phyloP scores from a whole-genome alignment of 2,329 filamentous ascomycete genomes.

The Xylariales sp. region DNA sequence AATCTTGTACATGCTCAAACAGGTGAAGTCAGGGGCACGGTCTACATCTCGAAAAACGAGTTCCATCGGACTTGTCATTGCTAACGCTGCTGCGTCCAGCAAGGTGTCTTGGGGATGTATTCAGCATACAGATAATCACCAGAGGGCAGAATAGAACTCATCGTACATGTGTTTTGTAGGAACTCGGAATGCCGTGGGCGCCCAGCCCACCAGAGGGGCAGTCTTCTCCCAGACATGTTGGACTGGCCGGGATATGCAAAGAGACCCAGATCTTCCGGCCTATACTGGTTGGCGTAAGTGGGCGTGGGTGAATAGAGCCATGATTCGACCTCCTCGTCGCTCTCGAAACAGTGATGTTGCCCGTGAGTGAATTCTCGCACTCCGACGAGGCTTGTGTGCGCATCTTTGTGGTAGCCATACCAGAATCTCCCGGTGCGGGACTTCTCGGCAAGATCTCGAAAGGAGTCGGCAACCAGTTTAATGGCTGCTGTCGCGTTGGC shows the following conservation, averaged over 20 bases:
- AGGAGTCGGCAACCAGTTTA: constrained; percentile 61
- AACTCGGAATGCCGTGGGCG: constrained; percentile 27
- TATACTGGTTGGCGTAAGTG: constrained; percentile 18
- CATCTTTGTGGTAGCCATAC: constrained; percentile 58
- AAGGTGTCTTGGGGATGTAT: constrained; percentile 38
- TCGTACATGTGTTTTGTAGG: constrained; percentile 30
- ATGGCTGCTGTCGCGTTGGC: constrained; percentile 88
- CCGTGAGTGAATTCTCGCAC: constrained; percentile 58
- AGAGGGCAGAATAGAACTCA: neutral
- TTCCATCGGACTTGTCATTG: constrained; percentile 56
- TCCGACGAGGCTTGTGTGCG: constrained; percentile 63
- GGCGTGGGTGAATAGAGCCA: constrained; percentile 32
- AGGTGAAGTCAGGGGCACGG: constrained; percentile 55
- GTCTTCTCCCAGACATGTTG: constrained; percentile 62
- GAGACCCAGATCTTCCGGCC: constrained; percentile 31
- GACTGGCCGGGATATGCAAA: constrained; percentile 67
- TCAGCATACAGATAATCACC: neutral
- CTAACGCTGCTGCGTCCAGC: constrained; percentile 59
- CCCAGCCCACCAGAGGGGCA: constrained; percentile 53
- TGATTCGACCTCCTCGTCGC: constrained; percentile 46
- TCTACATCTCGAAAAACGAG: constrained; percentile 43
- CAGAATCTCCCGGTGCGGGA: constrained; percentile 42
- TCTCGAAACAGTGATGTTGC: constrained; percentile 54
- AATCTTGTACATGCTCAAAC: constrained; percentile 61
- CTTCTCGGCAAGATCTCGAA: constrained; percentile 47